Conservation (phyloP, 768 basidiomycete genomes). For the Leucocoprinus birnbaumii region DNA sequence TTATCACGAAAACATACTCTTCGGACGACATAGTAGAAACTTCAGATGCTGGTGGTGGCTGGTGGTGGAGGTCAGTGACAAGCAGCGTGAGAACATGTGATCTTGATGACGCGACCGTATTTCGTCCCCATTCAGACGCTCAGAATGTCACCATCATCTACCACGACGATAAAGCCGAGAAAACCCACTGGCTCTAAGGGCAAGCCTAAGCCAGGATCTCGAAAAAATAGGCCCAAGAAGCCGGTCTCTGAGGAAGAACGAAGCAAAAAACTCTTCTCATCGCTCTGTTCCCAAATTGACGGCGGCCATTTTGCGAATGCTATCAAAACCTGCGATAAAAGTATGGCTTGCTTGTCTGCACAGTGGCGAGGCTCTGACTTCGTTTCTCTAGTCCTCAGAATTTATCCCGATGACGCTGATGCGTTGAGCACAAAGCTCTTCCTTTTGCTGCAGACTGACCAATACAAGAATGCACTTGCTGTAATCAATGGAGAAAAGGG, state of each 20-base stretch:
- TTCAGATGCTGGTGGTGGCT: slow-evolving; percentile 8
- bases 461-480: slow-evolving; percentile 65
- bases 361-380: slow-evolving; percentile 8
- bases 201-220: slow-evolving; percentile 16
- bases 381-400: slow-evolving; percentile 54
- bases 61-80: slow-evolving; percentile 21
- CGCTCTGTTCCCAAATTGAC: slow-evolving; percentile 84
- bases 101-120: background rate
- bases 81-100: slow-evolving; percentile 31
- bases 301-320: slow-evolving; percentile 86
- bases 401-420: slow-evolving; percentile 66
- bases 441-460: slow-evolving; percentile 83
- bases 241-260: slow-evolving; percentile 31
- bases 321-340: slow-evolving; percentile 90
- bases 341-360: slow-evolving; percentile 39
- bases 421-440: slow-evolving; percentile 85
- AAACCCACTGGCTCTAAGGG: slow-evolving; percentile 10
- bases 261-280: slow-evolving; percentile 65
- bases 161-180: slow-evolving; percentile 15
- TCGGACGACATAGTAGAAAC: slow-evolving; percentile 47
- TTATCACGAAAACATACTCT: slow-evolving; percentile 36
- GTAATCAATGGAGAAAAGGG: slow-evolving; percentile 42
- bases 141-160: slow-evolving; percentile 17
- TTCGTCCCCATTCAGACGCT: background rate
- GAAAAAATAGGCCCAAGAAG: slow-evolving; percentile 27